Conservation (phyloP, 768 basidiomycete genomes). For the Boletus coccyginus region DNA sequence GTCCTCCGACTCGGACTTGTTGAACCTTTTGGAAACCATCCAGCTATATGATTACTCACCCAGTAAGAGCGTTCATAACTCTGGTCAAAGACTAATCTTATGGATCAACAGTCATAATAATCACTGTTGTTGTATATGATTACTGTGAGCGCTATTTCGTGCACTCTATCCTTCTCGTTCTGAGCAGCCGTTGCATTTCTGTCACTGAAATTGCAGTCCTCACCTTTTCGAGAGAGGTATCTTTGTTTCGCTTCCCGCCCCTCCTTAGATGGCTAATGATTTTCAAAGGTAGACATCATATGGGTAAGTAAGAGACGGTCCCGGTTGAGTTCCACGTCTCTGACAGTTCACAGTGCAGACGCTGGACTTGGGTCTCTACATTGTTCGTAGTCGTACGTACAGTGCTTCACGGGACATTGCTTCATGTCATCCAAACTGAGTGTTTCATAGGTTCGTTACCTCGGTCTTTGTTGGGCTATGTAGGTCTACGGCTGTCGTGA, state of each 20-base stretch:
- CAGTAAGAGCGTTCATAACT: not conserved
- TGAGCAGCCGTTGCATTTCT: not conserved
- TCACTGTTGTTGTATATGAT: conserved; percentile 5
- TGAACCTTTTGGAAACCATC: not conserved
- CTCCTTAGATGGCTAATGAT: not conserved
- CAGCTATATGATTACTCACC: not conserved
- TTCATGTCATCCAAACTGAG: not conserved
- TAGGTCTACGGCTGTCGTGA: not conserved
- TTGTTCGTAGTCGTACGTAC: conserved; percentile 16
- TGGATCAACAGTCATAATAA: not conserved
- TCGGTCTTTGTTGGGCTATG: conserved; percentile 9
- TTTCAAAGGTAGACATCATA: conserved; percentile 8
- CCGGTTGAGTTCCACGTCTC: not conserved
- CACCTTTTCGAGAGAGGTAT: conserved; percentile 14
- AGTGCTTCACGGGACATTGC: too few relatives aligned
- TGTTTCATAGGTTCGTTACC: conserved; percentile 12
- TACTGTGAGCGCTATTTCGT: not conserved
- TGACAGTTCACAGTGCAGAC: conserved; percentile 3
- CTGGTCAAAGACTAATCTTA: not conserved
- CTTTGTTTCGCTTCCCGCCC: not conserved
- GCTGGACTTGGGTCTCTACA: conserved; percentile 15
- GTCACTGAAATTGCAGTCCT: conserved; percentile 3
- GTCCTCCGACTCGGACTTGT: not conserved
- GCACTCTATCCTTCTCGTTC: not conserved
- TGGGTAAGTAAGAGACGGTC: conserved; percentile 5